phyloP scores from a whole-genome alignment of 805 yeast species.

The Schizosaccharomyces lindneri region DNA sequence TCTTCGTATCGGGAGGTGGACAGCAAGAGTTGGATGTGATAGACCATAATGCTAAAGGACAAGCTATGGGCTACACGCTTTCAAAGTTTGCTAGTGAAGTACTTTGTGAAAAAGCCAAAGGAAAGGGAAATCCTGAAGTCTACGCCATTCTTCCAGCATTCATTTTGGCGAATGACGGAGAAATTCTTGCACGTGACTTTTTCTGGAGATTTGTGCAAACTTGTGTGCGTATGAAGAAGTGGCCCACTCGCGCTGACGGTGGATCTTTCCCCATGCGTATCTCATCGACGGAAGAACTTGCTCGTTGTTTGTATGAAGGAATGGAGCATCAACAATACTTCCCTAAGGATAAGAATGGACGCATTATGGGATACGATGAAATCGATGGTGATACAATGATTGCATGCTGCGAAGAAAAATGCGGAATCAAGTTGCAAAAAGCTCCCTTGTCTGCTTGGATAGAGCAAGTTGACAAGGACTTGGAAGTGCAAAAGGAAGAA shows the following conservation, averaged over 20 bases:
- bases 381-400: too few relatives aligned
- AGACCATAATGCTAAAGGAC: not conserved
- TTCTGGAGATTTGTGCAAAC: not conserved
- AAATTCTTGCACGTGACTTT: not conserved
- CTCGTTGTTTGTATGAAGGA: too few relatives aligned
- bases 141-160: not conserved
- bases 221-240: not conserved
- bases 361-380: too few relatives aligned
- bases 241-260: not conserved
- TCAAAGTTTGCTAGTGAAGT: not conserved
- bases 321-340: too few relatives aligned
- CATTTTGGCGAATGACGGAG: not conserved
- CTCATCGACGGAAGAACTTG: too few relatives aligned
- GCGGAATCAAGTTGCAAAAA: too few relatives aligned
- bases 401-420: too few relatives aligned
- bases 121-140: not conserved
- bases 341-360: too few relatives aligned
- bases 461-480: too few relatives aligned
- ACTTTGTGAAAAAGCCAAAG: not conserved
- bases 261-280: too few relatives aligned
- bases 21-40: not conserved
- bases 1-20: not conserved
- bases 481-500: too few relatives aligned
- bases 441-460: too few relatives aligned
- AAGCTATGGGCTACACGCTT: not conserved